Percentiles rank a stretch among this genome's conserved stretches.
phyloP scores from a whole-genome alignment of 1,284 basidiomycete genomes.

The Pseudozyma sp. region DNA sequence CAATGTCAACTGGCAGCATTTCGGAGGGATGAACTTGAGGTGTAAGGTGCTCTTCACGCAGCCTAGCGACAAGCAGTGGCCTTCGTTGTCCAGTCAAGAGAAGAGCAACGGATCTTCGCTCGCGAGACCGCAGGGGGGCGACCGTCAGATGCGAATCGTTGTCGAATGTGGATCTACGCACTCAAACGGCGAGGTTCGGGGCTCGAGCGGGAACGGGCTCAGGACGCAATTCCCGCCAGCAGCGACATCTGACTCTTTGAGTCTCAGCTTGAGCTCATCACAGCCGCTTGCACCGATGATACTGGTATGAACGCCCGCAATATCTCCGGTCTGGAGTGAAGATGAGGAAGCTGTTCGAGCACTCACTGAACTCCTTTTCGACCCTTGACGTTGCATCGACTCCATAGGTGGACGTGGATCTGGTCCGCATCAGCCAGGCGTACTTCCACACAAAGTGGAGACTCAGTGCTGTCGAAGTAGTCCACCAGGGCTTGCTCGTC shows the following conservation, averaged over 20 bases:
- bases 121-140: background rate
- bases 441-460: conserved; percentile 21
- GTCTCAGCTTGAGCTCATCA: background rate
- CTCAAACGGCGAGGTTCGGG: background rate
- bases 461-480: conserved; percentile 18
- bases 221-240: background rate
- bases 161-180: conserved; percentile 21
- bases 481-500: conserved; percentile 16
- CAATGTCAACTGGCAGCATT: conserved; percentile 22
- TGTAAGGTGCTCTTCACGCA: conserved; percentile 28
- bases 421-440: conserved; percentile 24
- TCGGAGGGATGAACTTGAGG: conserved; percentile 26
- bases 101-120: background rate
- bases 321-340: too few relatives aligned
- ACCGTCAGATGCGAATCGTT: conserved; percentile 23
- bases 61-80: conserved; percentile 19
- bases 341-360: too few relatives aligned
- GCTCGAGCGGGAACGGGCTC: background rate
- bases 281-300: conserved; percentile 14
- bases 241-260: background rate
- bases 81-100: background rate
- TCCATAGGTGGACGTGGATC: conserved; percentile 25
- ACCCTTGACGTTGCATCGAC: background rate
- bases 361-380: background rate
- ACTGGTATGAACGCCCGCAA: conserved; percentile 31